Conservation (phyloP, 1,284 basidiomycete species). For the Meira miltonrushii region DNA sequence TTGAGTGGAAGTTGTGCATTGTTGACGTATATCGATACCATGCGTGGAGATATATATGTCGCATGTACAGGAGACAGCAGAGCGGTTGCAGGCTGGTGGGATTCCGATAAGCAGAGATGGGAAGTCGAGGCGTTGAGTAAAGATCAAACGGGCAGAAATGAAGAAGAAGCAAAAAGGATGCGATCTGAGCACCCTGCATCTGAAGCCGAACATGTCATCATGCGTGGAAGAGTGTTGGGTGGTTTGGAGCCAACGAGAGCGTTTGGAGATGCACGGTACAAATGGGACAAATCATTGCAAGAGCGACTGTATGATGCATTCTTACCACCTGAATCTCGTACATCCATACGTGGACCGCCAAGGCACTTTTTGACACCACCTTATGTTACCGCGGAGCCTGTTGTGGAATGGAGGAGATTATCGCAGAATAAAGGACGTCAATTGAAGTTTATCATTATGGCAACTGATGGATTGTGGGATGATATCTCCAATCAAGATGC, state of each 20-base stretch:
- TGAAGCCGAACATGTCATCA: conserved; percentile 75
- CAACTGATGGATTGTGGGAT: conserved; percentile 94
- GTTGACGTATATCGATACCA: conserved; percentile 48
- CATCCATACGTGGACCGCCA: conserved; percentile 34
- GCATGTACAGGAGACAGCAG: conserved; percentile 90
- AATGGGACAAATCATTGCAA: conserved; percentile 59
- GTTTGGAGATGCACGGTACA: conserved; percentile 91
- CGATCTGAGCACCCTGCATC: conserved; percentile 72
- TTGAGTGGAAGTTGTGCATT: conserved; percentile 47
- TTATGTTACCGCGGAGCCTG: conserved; percentile 83
- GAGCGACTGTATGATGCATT: conserved; percentile 53
- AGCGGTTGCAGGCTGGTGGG: conserved; percentile 88
- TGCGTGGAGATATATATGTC: conserved; percentile 49
- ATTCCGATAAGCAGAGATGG: conserved; percentile 60
- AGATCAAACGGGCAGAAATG: conserved; percentile 91
- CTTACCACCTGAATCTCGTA: conserved; percentile 32
- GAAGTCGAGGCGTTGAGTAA: conserved; percentile 83
- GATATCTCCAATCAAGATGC: conserved; percentile 89
- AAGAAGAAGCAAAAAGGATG: conserved; percentile 70
- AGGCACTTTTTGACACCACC: conserved; percentile 62
- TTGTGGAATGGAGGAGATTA: conserved; percentile 34
- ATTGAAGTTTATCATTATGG: conserved; percentile 64
- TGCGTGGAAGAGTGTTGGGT: conserved; percentile 65
- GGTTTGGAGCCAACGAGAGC: conserved; percentile 90
- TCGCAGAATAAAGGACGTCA: conserved; percentile 53